A percentile compares a stretch with the other conserved stretches of the same genome.
phyloP scores from a whole-genome alignment of 148 eudicot genomes.

The Nyssa sinensis region DNA sequence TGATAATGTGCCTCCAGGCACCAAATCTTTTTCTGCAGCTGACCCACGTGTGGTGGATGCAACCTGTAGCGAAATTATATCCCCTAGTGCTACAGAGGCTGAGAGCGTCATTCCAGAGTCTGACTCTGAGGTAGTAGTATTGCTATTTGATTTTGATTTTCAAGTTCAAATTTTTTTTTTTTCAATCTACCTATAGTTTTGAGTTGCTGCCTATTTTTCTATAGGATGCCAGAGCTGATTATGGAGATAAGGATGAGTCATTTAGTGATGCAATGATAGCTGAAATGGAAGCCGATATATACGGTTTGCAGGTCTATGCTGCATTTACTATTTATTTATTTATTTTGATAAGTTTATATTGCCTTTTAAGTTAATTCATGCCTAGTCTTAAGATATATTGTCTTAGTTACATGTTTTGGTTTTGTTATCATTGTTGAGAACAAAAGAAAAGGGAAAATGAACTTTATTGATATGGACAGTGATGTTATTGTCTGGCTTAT shows the following conservation, averaged over 20 bases:
- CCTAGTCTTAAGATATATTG: background rate
- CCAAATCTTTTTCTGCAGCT: slow-evolving; percentile 26
- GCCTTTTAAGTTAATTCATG: background rate
- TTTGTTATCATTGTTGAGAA: background rate
- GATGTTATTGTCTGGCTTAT: background rate
- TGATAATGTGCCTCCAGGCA: slow-evolving; percentile 25
- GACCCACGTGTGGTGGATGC: slow-evolving; percentile 28
- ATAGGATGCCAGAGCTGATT: slow-evolving; percentile 48
- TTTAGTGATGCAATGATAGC: slow-evolving; percentile 80
- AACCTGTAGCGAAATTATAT: slow-evolving; percentile 25
- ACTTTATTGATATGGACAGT: background rate
- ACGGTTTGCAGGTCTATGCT: slow-evolving; percentile 74
- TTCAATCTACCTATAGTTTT: slow-evolving; percentile 10
- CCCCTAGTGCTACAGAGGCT: slow-evolving; percentile 34
- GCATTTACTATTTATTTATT: no score
- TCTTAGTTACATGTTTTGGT: background rate
- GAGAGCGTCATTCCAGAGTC: slow-evolving; percentile 32
- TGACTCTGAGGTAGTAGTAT: slow-evolving; percentile 46
- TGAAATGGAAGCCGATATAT: slow-evolving; percentile 85
- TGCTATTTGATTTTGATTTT: slow-evolving; percentile 14
- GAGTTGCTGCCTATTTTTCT: slow-evolving; percentile 22
- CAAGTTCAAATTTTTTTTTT: background rate
- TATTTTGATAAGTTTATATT: no score
- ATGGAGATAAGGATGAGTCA: slow-evolving; percentile 39
- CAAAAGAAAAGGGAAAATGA: background rate